Conservation (phyloP, 2,329 filamentous ascomycete species). For the Penicillium sp. region DNA sequence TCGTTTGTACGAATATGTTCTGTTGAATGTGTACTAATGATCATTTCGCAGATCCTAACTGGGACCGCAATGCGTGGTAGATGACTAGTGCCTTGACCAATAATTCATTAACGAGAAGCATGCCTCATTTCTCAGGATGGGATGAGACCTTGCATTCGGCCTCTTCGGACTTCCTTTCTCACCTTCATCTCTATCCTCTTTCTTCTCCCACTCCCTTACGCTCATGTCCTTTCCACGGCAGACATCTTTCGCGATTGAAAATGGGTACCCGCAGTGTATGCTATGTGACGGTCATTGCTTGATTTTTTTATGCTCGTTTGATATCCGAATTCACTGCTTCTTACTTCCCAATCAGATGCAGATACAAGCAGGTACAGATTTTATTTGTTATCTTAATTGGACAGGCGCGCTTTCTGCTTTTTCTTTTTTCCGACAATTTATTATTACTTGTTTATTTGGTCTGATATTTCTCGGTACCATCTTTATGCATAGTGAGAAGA, state of each 20-base stretch:
- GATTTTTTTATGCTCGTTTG: slow-evolving; percentile 10
- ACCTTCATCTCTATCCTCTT: background rate
- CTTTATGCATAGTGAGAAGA: background rate
- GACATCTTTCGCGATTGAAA: slow-evolving; percentile 5
- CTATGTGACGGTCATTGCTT: slow-evolving; percentile 16
- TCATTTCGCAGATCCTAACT: slow-evolving; percentile 53
- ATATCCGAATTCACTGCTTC: slow-evolving; percentile 15
- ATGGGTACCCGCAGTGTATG: slow-evolving; percentile 16
- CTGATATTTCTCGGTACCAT: too few relatives aligned
- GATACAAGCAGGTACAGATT: background rate
- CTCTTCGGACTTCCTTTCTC: background rate
- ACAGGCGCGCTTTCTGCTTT: background rate
- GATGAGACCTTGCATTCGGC: background rate
- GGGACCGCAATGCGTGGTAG: slow-evolving; percentile 87
- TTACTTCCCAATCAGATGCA: background rate
- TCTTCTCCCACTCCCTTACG: background rate
- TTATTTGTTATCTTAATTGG: background rate
- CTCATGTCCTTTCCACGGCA: slow-evolving; percentile 8
- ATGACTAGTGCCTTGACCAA: slow-evolving; percentile 1
- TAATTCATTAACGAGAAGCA: slow-evolving; percentile 6
- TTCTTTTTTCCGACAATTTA: background rate
- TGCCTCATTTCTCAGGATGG: background rate
- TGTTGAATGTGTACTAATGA: slow-evolving; percentile 14
- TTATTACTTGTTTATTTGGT: background rate
- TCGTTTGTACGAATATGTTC: background rate